These are phyloP conservation scores for Alopecurus myosuroides DNA, from an alignment of 176 grass and related monocot genomes.

Conservation along the genomic window DNA sequence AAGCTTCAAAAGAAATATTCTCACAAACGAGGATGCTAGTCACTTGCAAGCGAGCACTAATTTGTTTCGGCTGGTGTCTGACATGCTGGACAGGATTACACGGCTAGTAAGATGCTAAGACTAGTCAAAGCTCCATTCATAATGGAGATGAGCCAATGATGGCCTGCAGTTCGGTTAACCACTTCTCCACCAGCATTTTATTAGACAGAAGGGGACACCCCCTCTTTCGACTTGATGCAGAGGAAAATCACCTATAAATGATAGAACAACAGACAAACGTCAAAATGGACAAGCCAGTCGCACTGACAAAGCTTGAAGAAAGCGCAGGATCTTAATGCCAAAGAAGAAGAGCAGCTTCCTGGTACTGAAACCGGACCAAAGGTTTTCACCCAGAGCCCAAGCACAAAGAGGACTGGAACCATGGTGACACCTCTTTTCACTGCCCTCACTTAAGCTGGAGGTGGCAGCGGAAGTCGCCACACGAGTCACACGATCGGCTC, in stretches of 20 bases:
- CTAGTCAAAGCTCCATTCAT: background rate
- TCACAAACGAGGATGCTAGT: background rate
- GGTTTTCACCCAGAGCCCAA: too few relatives aligned
- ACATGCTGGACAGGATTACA: background rate
- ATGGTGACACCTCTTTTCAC: too few relatives aligned
- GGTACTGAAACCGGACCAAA: background rate
- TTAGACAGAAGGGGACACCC: background rate
- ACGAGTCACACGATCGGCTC: too few relatives aligned
- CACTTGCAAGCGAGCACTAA: background rate
- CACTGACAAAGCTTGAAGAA: background rate
- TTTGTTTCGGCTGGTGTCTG: background rate
- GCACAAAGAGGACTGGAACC: too few relatives aligned
- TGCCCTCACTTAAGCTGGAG: too few relatives aligned
- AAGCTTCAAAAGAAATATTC: background rate
- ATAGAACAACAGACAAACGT: background rate
- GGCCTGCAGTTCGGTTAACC: background rate
- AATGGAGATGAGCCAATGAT: background rate
- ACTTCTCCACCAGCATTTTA: background rate
- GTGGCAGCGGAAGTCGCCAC: too few relatives aligned
- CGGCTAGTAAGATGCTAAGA: background rate
- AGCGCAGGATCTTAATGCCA: background rate
- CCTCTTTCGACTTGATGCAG: background rate
- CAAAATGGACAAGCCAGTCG: too few relatives aligned
- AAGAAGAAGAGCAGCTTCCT: background rate
- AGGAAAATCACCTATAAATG: background rate